These are phyloP conservation scores for Ustilago shanxiensis DNA, from an alignment of 1,284 basidiomycete species.

Conservation along the genomic window DNA sequence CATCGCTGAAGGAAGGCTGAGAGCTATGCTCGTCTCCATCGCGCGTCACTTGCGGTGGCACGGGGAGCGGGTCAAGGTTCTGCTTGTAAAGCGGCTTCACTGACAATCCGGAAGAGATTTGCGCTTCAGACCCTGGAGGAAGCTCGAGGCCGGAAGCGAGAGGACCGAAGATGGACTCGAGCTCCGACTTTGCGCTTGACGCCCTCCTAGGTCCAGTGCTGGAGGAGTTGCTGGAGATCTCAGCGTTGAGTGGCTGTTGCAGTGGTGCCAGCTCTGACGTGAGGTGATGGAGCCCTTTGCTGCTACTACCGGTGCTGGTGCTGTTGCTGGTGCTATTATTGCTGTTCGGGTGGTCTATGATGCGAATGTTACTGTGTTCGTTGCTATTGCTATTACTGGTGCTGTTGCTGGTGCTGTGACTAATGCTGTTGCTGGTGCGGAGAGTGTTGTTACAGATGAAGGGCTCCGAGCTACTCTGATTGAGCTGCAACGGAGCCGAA, in stretches of 20 bases:
- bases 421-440: slow-evolving; percentile 6
- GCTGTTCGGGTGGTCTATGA: neutral
- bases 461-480: neutral
- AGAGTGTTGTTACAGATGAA: slow-evolving; percentile 19
- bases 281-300: neutral
- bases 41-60: neutral
- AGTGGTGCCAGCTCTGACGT: neutral
- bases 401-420: neutral
- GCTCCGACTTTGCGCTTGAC: slow-evolving; percentile 27
- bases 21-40: slow-evolving; percentile 16
- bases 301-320: slow-evolving; percentile 5
- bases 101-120: neutral
- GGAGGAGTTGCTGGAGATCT: neutral
- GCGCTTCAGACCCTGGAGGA: neutral
- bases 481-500: neutral
- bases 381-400: slow-evolving; percentile 16
- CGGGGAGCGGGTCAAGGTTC: slow-evolving; percentile 24
- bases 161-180: slow-evolving; percentile 32
- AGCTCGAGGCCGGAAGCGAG: slow-evolving; percentile 26
- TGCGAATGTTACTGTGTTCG: neutral
- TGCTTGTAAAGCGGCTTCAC: slow-evolving; percentile 30
- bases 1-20: slow-evolving; percentile 20
- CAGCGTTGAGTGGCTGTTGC: neutral
- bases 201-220: slow-evolving; percentile 4
- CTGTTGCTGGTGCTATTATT: slow-evolving; percentile 13